Evolutionary conservation across 225 moss, liverwort and hornwort species (phyloP), one percentile per base, ranked within the genome.

Genomic region (Pleurozium schreberi): DNA sequence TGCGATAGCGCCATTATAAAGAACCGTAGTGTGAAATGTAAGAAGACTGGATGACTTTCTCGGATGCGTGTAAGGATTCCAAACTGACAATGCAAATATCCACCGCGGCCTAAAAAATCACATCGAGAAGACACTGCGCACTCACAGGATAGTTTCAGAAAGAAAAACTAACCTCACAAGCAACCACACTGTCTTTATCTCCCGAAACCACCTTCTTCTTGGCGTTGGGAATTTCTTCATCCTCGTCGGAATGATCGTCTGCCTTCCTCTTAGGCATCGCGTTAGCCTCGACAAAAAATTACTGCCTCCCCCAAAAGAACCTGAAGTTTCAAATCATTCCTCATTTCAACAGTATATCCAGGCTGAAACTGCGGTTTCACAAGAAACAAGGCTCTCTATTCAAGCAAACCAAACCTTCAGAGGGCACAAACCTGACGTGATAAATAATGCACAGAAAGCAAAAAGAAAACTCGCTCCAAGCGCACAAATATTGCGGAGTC

Each of bases 221-320:
- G 50, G 42, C 52, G 30, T 42, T 26, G 49, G 86, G 18, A 86
- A 70, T 27, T 50, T 86, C 75, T 49, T 82, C 88, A 59, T 91
- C 70, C 78, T 89, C 91, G 36, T 67, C 89, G 17, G 82, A 82
- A 63, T 50, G 3, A 53, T 86, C 60, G 10, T 14, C 70, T 61
- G 62, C 84, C 73, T 87, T 87, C 45, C 84, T 62, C 80, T 90
- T 90, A 3, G 87, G 71, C 90, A 90, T 90, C 71, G 63, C 55
- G 70, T 62, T 52, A 4, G 63, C 69, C 71, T 79, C 45, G 57
- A 70, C 58, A 67, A 50, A 75, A 62, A 49, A 21, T 33, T 38
- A 68, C 40, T 82, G 74, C 64, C 63, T 53, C 53, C 20, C 11
- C 6, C 5, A 12, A 71, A 63, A 73, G 12, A 63, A 61, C 61